Conservation (phyloP, 352 stramenopile species). For the Phytopythium mirpurense region DNA sequence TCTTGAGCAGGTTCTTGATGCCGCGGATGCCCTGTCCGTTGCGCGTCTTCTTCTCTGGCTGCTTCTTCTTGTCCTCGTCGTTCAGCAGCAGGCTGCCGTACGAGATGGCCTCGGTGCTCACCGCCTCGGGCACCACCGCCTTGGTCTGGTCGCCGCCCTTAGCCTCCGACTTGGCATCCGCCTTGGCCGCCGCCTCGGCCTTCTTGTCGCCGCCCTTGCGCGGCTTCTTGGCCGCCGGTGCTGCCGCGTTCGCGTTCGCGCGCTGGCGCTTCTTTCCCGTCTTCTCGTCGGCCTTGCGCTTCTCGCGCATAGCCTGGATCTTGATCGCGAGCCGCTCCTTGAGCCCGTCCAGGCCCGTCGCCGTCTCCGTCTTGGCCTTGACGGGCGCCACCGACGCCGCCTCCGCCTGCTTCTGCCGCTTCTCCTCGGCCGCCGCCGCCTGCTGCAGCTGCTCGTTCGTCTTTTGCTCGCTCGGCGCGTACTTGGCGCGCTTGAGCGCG, state of each 20-base stretch:
- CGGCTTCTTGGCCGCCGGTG: slow-evolving; percentile 23
- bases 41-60: slow-evolving; percentile 58
- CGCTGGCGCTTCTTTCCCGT: slow-evolving; percentile 48
- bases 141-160: slow-evolving; percentile 30
- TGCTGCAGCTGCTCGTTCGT: slow-evolving; percentile 59
- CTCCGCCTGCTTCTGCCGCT: slow-evolving; percentile 37
- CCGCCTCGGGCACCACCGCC: slow-evolving; percentile 11
- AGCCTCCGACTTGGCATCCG: slow-evolving; percentile 19
- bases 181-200: slow-evolving; percentile 8
- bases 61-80: slow-evolving; percentile 43
- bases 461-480: slow-evolving; percentile 52
- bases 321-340: slow-evolving; percentile 63
- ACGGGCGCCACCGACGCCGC: slow-evolving; percentile 21
- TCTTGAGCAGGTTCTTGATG: slow-evolving; percentile 80
- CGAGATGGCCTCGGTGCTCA: slow-evolving; percentile 41
- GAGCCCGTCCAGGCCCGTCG: slow-evolving; percentile 49
- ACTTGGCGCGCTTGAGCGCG: slow-evolving; percentile 66
- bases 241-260: slow-evolving; percentile 13
- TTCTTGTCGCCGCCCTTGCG: slow-evolving; percentile 16
- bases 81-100: slow-evolving; percentile 70
- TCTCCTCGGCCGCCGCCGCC: slow-evolving; percentile 38
- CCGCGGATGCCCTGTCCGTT: slow-evolving; percentile 63
- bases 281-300: slow-evolving; percentile 67
- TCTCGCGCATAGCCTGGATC: slow-evolving; percentile 63
- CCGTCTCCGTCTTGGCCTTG: slow-evolving; percentile 31